phyloP scores from a whole-genome alignment of 495 filamentous ascomycete genomes.

The Bombardia bombarda region DNA sequence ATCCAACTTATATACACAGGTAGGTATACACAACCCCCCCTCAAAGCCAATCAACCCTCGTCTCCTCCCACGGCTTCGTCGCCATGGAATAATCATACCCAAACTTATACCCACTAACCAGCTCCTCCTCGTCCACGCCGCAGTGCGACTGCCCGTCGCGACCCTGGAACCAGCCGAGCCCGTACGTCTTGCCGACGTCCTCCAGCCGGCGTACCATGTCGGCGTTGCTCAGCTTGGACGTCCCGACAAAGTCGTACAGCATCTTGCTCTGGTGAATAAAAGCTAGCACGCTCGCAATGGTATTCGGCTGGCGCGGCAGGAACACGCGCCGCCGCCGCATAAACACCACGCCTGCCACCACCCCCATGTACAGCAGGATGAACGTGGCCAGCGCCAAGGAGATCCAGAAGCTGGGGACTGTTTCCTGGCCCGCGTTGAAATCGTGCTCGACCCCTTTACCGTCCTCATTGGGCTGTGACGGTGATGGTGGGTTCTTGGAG shows the following conservation, averaged over 20 bases:
- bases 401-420: slow-evolving; percentile 49
- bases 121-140: slow-evolving; percentile 64
- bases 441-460: slow-evolving; percentile 8
- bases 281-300: slow-evolving; percentile 62
- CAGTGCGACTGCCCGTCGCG: slow-evolving; percentile 57
- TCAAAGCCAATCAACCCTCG: slow-evolving; percentile 23
- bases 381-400: slow-evolving; percentile 47
- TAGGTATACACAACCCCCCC: background rate
- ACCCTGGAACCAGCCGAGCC: slow-evolving; percentile 64
- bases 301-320: slow-evolving; percentile 63
- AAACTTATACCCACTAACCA: slow-evolving; percentile 51
- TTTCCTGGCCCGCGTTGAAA: slow-evolving; percentile 51
- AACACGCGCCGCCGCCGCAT: slow-evolving; percentile 51
- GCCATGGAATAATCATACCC: slow-evolving; percentile 39
- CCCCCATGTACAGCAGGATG: slow-evolving; percentile 50
- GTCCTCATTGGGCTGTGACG: background rate
- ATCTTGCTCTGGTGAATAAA: slow-evolving; percentile 70
- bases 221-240: slow-evolving; percentile 48
- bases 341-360: slow-evolving; percentile 47
- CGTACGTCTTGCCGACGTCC: slow-evolving; percentile 52
- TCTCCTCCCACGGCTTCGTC: slow-evolving; percentile 36
- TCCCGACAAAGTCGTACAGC: slow-evolving; percentile 62
- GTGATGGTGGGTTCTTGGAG: background rate
- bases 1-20: background rate
- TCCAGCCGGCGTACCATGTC: slow-evolving; percentile 50